Percentiles rank a stretch among this genome's conserved stretches.
These are phyloP conservation scores for Leccinum subtestaceum DNA, from an alignment of 768 basidiomycete genomes.

Conservation along the genomic window DNA sequence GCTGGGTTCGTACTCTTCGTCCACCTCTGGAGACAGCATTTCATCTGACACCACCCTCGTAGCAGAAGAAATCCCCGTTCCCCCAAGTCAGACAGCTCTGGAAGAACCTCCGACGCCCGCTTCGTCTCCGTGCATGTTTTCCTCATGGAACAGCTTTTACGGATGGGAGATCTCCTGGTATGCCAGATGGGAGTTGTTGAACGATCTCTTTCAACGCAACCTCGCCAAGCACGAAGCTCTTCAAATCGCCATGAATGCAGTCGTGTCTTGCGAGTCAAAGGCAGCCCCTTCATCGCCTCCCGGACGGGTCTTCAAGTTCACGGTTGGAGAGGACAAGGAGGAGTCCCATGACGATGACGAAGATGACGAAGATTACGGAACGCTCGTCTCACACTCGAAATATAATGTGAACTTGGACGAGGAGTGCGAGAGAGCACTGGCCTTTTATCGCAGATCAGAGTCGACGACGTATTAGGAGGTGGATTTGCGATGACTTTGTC, in stretches of 20 bases:
- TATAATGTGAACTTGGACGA: constrained; percentile 23
- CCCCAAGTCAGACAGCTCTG: neutral
- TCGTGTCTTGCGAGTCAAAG: neutral
- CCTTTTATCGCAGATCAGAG: constrained; percentile 22
- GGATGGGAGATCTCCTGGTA: constrained; percentile 52
- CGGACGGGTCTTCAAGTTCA: constrained; percentile 20
- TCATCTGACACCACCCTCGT: constrained; percentile 60
- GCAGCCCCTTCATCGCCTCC: neutral
- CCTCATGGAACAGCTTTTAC: constrained; percentile 14
- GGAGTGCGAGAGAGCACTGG: constrained; percentile 26
- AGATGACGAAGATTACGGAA: constrained; percentile 32
- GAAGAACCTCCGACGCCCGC: neutral
- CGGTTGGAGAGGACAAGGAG: constrained; percentile 17
- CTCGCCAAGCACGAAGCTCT: constrained; percentile 12
- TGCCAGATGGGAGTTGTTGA: constrained; percentile 51
- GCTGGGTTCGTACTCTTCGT: constrained; percentile 19
- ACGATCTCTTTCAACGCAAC: constrained; percentile 40
- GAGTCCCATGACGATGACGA: constrained; percentile 10
- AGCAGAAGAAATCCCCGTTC: constrained; percentile 38
- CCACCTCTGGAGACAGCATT: constrained; percentile 25
- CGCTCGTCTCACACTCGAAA: constrained; percentile 11
- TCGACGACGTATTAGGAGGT: neutral
- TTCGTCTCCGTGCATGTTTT: constrained; percentile 8
- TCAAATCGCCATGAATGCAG: neutral
- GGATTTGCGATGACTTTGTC: neutral